Conservation (phyloP, 768 basidiomycete genomes). For the Lactarius pseudohatsudake region DNA sequence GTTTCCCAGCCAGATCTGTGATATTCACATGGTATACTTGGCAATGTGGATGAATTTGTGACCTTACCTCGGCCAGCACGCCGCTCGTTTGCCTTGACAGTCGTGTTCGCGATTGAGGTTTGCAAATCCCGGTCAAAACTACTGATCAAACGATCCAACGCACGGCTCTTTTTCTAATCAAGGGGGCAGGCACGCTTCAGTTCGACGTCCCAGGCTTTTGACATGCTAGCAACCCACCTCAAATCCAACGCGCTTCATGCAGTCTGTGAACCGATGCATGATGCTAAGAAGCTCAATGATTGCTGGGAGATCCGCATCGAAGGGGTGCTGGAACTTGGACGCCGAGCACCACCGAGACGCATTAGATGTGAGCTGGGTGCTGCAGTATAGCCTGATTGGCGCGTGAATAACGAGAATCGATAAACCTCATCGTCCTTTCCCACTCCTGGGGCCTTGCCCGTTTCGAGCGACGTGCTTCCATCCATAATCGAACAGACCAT, state of each 20-base stretch:
- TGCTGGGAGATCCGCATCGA: constrained; percentile 35
- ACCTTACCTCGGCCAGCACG: constrained; percentile 16
- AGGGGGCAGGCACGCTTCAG: not conserved
- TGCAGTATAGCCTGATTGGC: constrained; percentile 30
- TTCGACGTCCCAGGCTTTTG: not conserved
- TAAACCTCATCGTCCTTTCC: constrained; percentile 61
- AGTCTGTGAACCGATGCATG: constrained; percentile 35
- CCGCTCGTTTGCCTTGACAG: constrained; percentile 9
- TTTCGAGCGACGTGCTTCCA: constrained; percentile 70
- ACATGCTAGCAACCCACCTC: not conserved
- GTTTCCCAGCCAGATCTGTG: constrained; percentile 19
- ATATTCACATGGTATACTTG: not conserved
- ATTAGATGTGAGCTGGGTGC: constrained; percentile 40
- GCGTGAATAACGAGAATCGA: constrained; percentile 34
- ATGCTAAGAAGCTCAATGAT: constrained; percentile 37
- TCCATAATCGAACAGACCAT: constrained; percentile 75
- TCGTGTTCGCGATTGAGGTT: constrained; percentile 24
- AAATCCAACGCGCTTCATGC: not conserved
- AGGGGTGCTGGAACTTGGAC: constrained; percentile 33
- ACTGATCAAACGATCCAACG: constrained; percentile 19
- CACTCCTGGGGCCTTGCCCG: constrained; percentile 71
- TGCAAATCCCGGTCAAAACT: constrained; percentile 13
- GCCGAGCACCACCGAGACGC: constrained; percentile 31
- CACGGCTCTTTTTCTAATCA: constrained; percentile 22
- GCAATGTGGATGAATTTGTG: not conserved